These are phyloP conservation scores for Takashimella tepidaria DNA, from an alignment of 1,284 basidiomycete species.

Conservation along the genomic window DNA sequence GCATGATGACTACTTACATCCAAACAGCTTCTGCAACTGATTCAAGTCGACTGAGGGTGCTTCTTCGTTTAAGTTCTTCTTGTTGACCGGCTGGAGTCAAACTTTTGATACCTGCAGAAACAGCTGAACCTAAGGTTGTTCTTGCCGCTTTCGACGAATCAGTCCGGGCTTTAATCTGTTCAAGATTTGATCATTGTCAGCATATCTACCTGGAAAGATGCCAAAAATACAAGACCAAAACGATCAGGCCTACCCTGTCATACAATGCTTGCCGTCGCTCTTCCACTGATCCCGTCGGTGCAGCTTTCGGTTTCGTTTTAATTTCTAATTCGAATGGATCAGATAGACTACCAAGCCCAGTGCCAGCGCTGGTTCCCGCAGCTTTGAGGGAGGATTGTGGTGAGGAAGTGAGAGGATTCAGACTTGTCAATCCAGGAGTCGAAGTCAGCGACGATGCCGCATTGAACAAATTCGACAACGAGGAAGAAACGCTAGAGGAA, in stretches of 20 bases:
- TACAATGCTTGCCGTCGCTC: constrained; percentile 41
- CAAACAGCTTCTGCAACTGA: constrained; percentile 48
- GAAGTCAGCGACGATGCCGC: constrained; percentile 15
- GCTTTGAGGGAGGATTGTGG: constrained; percentile 2
- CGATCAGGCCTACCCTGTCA: constrained; percentile 39
- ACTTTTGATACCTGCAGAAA: constrained; percentile 8
- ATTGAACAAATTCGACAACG: constrained; percentile 31
- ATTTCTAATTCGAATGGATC: constrained; percentile 35
- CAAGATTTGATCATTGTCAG: neutral
- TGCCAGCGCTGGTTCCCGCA: constrained; percentile 15
- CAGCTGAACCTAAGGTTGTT: constrained; percentile 28
- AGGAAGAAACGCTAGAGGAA: constrained; percentile 20
- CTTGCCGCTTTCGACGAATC: constrained; percentile 16
- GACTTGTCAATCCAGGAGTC: constrained; percentile 5
- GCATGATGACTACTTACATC: constrained; percentile 36
- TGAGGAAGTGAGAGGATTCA: neutral
- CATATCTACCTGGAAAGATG: too few species aligned
- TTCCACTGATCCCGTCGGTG: constrained; percentile 28
- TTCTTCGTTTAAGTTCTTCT: constrained; percentile 45
- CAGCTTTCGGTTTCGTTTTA: constrained; percentile 10
- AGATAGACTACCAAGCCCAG: too few species aligned
- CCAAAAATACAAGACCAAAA: too few species aligned
- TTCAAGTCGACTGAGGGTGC: constrained; percentile 45
- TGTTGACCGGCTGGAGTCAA: constrained; percentile 11
- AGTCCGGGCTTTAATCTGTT: constrained; percentile 39